Conservation (phyloP, 1,139 yeast species). For the Eremothecium coryli region DNA sequence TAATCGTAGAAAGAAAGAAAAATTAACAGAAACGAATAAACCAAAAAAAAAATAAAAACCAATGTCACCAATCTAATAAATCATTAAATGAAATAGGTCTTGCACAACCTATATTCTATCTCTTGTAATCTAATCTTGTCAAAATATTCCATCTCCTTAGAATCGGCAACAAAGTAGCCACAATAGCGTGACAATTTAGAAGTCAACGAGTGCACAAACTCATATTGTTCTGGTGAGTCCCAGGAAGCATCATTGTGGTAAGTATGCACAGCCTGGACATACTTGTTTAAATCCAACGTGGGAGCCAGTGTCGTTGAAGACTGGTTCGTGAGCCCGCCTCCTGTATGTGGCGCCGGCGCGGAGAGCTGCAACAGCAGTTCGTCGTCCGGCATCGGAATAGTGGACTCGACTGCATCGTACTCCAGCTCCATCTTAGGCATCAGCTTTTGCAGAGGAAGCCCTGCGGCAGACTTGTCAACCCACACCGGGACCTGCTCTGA, state of each 20-base stretch:
- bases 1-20: too few species aligned
- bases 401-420: background rate
- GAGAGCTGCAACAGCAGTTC: conserved; percentile 2
- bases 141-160: conserved; percentile 23
- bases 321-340: background rate
- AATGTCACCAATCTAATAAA: background rate
- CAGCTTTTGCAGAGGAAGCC: background rate
- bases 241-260: conserved; percentile 2
- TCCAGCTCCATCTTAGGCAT: background rate
- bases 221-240: conserved; percentile 7
- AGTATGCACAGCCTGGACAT: conserved; percentile 10
- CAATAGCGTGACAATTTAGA: conserved; percentile 21
- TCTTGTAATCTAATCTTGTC: conserved; percentile 30
- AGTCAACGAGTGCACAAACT: conserved; percentile 15
- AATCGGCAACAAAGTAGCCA: conserved; percentile 17
- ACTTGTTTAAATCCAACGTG: conserved; percentile 6
- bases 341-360: conserved; percentile 4
- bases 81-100: conserved; percentile 20
- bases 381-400: background rate
- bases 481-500: background rate
- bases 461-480: background rate
- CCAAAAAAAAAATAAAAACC: too few species aligned
- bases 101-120: conserved; percentile 28
- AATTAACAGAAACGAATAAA: too few species aligned
- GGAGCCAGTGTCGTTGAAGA: conserved; percentile 3